These are phyloP conservation scores for Zygosaccharomyces bailii DNA, from an alignment of 805 yeast species.

Conservation along the genomic window DNA sequence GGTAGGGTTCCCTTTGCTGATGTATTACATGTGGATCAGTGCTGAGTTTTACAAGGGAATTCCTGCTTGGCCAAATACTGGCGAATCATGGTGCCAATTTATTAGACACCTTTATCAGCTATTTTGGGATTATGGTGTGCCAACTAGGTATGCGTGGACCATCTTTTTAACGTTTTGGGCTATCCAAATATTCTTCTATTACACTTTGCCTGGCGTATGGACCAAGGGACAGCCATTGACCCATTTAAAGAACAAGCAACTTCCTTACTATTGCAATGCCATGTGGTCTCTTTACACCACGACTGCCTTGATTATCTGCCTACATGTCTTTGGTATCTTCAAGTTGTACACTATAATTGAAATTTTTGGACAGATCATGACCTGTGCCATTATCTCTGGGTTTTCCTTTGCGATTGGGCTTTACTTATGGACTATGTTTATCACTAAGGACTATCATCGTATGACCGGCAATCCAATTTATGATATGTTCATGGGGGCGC, in stretches of 20 bases:
- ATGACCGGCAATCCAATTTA: conserved; percentile 89
- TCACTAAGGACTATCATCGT: conserved; percentile 76
- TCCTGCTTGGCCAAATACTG: conserved; percentile 68
- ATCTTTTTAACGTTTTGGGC: conserved; percentile 68
- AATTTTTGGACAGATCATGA: conserved; percentile 86
- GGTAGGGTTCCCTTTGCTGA: conserved; percentile 84
- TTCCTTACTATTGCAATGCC: conserved; percentile 94
- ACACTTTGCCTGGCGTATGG: conserved; percentile 88
- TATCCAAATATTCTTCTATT: conserved; percentile 70
- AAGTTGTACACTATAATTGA: conserved; percentile 73
- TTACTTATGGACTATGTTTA: conserved; percentile 61
- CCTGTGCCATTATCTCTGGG: conserved; percentile 82
- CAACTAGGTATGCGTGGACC: conserved; percentile 58
- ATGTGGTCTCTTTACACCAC: conserved; percentile 76
- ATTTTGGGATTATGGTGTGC: conserved; percentile 53
- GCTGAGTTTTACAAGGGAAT: conserved; percentile 75
- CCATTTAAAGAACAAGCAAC: conserved; percentile 73
- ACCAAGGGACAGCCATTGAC: conserved; percentile 90
- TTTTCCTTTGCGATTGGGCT: conserved; percentile 61
- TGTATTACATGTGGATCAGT: conserved; percentile 96
- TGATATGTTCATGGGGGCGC: conserved; percentile 96
- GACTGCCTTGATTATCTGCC: conserved; percentile 49
- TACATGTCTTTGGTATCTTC: conserved; percentile 76
- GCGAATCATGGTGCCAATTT: conserved; percentile 51
- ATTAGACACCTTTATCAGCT: conserved; percentile 42